These are phyloP conservation scores for Prunus yedoensis DNA, from an alignment of 331 rosid genomes.

Conservation along the genomic window DNA sequence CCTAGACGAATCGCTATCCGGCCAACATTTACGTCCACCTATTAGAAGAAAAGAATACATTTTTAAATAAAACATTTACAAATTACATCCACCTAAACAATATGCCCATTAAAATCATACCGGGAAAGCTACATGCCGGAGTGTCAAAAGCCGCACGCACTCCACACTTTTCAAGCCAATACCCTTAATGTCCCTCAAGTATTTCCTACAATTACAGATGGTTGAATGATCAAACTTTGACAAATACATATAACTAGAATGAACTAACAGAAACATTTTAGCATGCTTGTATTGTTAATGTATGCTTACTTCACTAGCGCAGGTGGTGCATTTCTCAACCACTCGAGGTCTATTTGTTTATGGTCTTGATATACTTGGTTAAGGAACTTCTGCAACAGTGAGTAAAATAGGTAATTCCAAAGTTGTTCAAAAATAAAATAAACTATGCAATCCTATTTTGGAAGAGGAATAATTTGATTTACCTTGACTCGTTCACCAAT, in stretches of 20 bases:
- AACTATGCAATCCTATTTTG: too few relatives aligned
- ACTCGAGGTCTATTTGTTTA: conserved; percentile 54
- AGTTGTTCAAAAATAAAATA: too few relatives aligned
- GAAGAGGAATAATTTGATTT: not conserved
- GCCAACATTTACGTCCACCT: conserved; percentile 85
- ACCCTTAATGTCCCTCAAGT: conserved; percentile 45
- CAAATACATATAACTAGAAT: not conserved
- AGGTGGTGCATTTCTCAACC: conserved; percentile 63
- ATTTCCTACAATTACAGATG: conserved; percentile 39
- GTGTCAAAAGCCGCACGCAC: conserved; percentile 66
- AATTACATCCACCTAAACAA: too few relatives aligned
- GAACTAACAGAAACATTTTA: not conserved
- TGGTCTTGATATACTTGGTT: conserved; percentile 31
- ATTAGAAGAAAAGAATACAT: not conserved
- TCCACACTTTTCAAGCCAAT: conserved; percentile 78
- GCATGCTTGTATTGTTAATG: not conserved
- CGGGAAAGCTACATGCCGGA: conserved; percentile 59
- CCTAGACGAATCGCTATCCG: conserved; percentile 70
- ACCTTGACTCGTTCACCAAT: conserved; percentile 70
- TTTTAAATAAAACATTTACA: not conserved
- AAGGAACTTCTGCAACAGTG: conserved; percentile 43
- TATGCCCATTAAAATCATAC: conserved; percentile 31
- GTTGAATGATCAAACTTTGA: conserved; percentile 4
- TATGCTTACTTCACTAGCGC: conserved; percentile 50
- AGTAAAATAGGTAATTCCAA: not conserved